phyloP scores from a whole-genome alignment of 805 yeast genomes.

The Wickerhamiella shivajii region DNA sequence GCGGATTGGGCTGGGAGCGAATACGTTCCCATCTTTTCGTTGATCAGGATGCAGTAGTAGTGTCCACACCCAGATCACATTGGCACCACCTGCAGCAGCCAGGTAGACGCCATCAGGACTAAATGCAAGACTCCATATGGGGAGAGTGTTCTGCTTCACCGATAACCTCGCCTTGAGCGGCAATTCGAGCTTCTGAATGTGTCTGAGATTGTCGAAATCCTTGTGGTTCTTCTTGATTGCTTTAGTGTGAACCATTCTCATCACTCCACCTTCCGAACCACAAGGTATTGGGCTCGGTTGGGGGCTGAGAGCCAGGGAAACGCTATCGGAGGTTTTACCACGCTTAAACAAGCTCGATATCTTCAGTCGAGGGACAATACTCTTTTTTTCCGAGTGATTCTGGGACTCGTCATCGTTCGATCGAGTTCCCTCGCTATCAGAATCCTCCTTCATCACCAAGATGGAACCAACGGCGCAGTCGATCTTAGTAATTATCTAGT shows the following conservation, averaged over 20 bases:
- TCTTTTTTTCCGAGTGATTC: too few relatives aligned
- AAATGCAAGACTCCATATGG: slow-evolving; percentile 8
- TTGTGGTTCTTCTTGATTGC: background rate
- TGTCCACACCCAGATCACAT: slow-evolving; percentile 10
- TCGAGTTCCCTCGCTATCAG: too few relatives aligned
- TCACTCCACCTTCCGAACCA: too few relatives aligned
- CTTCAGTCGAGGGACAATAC: too few relatives aligned
- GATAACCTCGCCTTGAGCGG: background rate
- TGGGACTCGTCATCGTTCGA: too few relatives aligned
- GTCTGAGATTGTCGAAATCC: slow-evolving; percentile 3
- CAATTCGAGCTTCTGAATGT: slow-evolving; percentile 6
- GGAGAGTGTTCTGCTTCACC: background rate
- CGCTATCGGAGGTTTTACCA: too few relatives aligned
- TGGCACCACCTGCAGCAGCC: slow-evolving; percentile 9
- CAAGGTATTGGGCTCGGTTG: too few relatives aligned
- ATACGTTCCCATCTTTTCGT: slow-evolving; percentile 30
- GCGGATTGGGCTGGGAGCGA: slow-evolving; percentile 48
- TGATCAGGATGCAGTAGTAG: slow-evolving; percentile 3
- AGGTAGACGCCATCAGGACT: slow-evolving; percentile 10
- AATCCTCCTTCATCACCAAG: too few relatives aligned
- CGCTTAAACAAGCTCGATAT: too few relatives aligned
- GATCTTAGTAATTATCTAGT: too few relatives aligned
- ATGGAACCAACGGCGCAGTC: too few relatives aligned
- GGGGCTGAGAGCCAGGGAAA: too few relatives aligned
- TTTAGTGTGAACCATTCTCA: slow-evolving; percentile 4